Evolutionary conservation across 1,284 basidiomycete genomes (phyloP).

Genomic region (Trametes pubescens): DNA sequence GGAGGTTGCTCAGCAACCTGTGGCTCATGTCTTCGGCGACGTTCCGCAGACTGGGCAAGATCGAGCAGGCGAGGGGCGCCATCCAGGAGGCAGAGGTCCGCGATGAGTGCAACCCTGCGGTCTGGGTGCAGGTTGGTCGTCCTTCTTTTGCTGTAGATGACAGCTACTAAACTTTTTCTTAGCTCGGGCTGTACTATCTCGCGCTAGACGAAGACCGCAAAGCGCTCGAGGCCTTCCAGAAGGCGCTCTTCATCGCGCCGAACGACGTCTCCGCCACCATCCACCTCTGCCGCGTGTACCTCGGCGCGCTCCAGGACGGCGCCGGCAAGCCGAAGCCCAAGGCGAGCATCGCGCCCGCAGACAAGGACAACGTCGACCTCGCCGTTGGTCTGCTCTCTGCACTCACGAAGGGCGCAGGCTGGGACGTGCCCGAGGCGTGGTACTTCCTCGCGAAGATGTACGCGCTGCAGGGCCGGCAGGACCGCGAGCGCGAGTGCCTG

Average conservation of each 20-base stretch:
- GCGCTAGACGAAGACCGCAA: conserved; percentile 64
- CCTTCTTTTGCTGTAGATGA: neutral
- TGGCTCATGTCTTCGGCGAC: conserved; percentile 97
- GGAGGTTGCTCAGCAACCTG: conserved; percentile 81
- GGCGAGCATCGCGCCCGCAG: conserved; percentile 32
- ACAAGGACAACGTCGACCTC: conserved; percentile 71
- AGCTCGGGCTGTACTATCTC: conserved; percentile 83
- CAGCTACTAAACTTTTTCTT: conserved; percentile 16
- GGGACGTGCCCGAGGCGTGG: conserved; percentile 95
- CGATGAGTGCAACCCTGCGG: conserved; percentile 86
- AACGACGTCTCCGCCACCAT: conserved; percentile 82
- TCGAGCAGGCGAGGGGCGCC: conserved; percentile 89
- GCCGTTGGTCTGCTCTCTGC: conserved; percentile 74
- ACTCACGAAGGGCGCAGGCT: conserved; percentile 72
- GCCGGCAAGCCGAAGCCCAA: conserved; percentile 23
- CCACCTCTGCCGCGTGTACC: conserved; percentile 79
- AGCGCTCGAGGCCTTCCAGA: conserved; percentile 81
- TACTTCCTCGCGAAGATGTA: conserved; percentile 86
- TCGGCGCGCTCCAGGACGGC: conserved; percentile 50
- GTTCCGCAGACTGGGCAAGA: conserved; percentile 88
- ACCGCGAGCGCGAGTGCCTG: conserved; percentile 80
- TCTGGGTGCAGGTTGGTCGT: conserved; percentile 87
- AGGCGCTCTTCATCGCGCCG: conserved; percentile 81
- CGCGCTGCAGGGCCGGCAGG: conserved; percentile 73
- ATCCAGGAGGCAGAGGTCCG: conserved; percentile 95